phyloP scores from a whole-genome alignment of 2,329 filamentous ascomycete species.

The Ilyonectria mors-panacis region DNA sequence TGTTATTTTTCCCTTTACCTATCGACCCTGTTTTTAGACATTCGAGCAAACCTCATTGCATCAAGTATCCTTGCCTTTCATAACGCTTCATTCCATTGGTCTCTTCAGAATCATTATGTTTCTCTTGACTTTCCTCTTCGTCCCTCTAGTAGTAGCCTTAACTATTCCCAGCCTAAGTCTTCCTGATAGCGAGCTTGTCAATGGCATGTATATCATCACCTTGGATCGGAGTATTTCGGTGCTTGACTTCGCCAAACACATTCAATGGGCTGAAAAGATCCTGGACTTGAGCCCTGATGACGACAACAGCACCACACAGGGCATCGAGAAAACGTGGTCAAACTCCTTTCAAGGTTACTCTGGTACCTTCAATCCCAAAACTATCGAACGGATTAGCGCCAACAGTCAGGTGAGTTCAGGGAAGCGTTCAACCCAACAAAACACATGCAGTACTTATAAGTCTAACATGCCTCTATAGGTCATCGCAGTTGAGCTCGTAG shows the following conservation, averaged over 20 bases:
- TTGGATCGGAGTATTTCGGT: background rate
- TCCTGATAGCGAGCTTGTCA: background rate
- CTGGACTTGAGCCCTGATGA: background rate
- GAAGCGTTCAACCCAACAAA: background rate
- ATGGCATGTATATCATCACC: background rate
- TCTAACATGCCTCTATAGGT: background rate
- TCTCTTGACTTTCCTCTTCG: background rate
- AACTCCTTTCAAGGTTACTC: background rate
- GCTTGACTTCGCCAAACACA: background rate
- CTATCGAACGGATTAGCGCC: background rate
- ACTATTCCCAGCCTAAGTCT: background rate
- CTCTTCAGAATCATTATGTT: background rate
- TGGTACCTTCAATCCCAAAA: background rate
- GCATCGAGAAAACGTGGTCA: background rate
- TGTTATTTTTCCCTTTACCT: too few relatives aligned
- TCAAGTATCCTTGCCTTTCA: background rate
- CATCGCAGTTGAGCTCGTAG: background rate
- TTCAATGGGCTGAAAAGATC: background rate
- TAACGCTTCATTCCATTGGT: background rate
- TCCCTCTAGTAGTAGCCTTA: background rate
- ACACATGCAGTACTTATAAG: too few relatives aligned
- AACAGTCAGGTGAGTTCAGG: background rate
- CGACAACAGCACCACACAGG: background rate
- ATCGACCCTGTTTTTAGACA: background rate
- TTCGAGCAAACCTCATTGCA: background rate